phyloP scores from a whole-genome alignment of 1,139 yeast species.

The Candida tetrigidarum region DNA sequence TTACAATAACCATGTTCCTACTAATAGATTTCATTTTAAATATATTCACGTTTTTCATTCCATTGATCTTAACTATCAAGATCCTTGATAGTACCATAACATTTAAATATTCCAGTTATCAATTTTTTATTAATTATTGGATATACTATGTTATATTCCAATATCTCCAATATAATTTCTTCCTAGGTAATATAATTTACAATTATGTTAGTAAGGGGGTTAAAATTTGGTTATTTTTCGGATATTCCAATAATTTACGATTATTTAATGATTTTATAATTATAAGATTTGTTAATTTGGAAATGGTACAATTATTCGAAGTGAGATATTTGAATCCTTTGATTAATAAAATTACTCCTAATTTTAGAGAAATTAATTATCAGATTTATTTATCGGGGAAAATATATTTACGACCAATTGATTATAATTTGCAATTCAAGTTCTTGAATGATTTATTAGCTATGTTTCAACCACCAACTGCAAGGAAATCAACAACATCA shows the following conservation, averaged over 20 bases:
- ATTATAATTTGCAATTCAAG: not conserved
- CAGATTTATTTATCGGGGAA: slow-evolving; percentile 14
- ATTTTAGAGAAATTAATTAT: slow-evolving; percentile 13
- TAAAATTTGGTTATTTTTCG: slow-evolving; percentile 19
- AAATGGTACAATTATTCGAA: slow-evolving; percentile 10
- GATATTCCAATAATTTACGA: slow-evolving; percentile 12
- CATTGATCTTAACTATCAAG: slow-evolving; percentile 16
- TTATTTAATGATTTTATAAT: slow-evolving; percentile 13
- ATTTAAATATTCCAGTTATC: slow-evolving; percentile 15
- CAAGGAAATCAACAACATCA: not conserved
- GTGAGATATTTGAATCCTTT: slow-evolving; percentile 9
- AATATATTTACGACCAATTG: slow-evolving; percentile 11
- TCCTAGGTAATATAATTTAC: not conserved
- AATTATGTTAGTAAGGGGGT: not conserved
- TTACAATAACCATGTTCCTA: slow-evolving; percentile 3
- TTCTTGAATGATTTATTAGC: not conserved
- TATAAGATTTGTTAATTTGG: slow-evolving; percentile 1
- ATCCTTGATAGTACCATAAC: slow-evolving; percentile 16
- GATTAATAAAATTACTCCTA: slow-evolving; percentile 8
- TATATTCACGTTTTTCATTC: slow-evolving; percentile 17
- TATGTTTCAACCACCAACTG: not conserved
- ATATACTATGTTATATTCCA: slow-evolving; percentile 15
- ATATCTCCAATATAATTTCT: slow-evolving; percentile 1
- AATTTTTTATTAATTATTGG: slow-evolving; percentile 20
- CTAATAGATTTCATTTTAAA: slow-evolving; percentile 11